phyloP scores from a whole-genome alignment of 495 filamentous ascomycete genomes.

The Coniosporium apollinis region DNA sequence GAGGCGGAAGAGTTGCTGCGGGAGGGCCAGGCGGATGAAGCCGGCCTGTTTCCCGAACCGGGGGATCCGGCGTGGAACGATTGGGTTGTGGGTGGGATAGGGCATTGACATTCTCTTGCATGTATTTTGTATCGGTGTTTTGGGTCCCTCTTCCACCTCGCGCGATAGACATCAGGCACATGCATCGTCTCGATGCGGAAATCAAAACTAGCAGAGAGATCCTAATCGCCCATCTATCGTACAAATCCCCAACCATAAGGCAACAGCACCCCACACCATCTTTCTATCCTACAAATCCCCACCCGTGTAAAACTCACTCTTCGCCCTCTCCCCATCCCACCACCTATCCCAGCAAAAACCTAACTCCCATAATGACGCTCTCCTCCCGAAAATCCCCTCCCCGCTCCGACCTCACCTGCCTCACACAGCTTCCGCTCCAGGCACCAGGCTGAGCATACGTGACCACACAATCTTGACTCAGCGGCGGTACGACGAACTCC shows the following conservation, averaged over 20 bases:
- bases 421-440: too few relatives aligned
- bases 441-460: conserved; percentile 16
- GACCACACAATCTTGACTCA: conserved; percentile 21
- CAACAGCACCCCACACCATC: too few relatives aligned
- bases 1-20: conserved; percentile 15
- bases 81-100: conserved; percentile 63
- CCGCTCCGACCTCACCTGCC: conserved; percentile 21
- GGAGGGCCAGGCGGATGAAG: conserved; percentile 32
- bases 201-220: too few relatives aligned
- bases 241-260: too few relatives aligned
- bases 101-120: conserved; percentile 39
- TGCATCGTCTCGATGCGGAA: too few relatives aligned
- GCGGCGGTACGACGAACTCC: conserved; percentile 11
- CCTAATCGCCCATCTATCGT: too few relatives aligned
- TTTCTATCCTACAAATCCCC: too few relatives aligned
- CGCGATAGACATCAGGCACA: too few relatives aligned
- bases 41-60: conserved; percentile 56
- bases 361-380: conserved; percentile 25
- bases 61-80: conserved; percentile 54
- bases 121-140: too few relatives aligned
- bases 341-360: conserved; percentile 22
- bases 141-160: too few relatives aligned
- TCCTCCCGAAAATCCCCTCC: conserved; percentile 21
- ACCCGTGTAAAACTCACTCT: too few relatives aligned
- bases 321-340: too few relatives aligned